Conservation (phyloP, 148 eudicot species). For the Agrostemma githago region DNA sequence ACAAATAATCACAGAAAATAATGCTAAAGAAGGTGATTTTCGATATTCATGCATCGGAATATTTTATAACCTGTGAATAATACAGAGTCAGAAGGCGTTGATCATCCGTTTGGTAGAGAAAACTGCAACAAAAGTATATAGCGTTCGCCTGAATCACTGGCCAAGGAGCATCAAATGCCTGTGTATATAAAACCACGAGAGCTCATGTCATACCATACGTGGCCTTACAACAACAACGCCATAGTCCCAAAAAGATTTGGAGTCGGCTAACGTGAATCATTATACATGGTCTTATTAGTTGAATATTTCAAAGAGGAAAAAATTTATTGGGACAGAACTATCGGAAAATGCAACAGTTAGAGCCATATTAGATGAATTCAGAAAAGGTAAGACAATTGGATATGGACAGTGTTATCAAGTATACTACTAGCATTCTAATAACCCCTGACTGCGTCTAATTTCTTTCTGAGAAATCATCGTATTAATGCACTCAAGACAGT, state of each 20-base stretch:
- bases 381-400: neutral
- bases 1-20: neutral
- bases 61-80: conserved; percentile 57
- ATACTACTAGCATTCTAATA: neutral
- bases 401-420: neutral
- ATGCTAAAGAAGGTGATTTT: neutral
- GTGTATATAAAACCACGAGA: conserved; percentile 19
- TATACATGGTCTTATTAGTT: neutral
- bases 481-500: too few species aligned
- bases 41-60: neutral
- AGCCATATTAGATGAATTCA: neutral
- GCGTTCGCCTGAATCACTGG: conserved; percentile 94
- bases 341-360: neutral
- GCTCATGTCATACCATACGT: conserved; percentile 9
- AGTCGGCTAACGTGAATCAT: too few species aligned
- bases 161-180: conserved; percentile 99
- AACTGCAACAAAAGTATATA: conserved; percentile 73
- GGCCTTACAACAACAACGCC: neutral
- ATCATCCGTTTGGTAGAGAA: conserved; percentile 81
- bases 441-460: neutral
- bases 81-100: conserved; percentile 64
- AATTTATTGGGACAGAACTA: neutral
- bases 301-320: neutral
- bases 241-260: too few species aligned
- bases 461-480: too few species aligned